These are phyloP conservation scores for Grammothele lineata DNA, from an alignment of 768 basidiomycete species.

Conservation along the genomic window DNA sequence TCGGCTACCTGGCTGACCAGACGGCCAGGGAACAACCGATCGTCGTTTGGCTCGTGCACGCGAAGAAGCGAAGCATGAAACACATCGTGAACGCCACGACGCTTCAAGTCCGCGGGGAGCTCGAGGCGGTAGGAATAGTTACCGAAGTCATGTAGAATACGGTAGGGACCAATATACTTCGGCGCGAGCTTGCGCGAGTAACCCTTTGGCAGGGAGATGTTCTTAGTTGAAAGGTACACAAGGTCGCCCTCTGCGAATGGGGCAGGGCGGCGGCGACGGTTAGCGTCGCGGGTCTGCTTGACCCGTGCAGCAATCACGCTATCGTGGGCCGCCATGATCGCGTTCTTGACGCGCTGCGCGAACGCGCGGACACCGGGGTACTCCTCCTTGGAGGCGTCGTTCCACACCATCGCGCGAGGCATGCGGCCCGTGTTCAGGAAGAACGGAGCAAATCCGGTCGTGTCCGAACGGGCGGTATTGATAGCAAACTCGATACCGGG, in stretches of 20 bases:
- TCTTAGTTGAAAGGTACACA: no score
- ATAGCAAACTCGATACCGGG: slow-evolving; percentile 36
- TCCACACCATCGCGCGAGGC: slow-evolving; percentile 25
- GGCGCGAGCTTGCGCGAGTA: slow-evolving; percentile 31
- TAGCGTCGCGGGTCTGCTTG: slow-evolving; percentile 26
- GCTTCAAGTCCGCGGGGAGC: slow-evolving; percentile 24
- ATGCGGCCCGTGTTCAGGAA: slow-evolving; percentile 8
- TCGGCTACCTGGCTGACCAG: slow-evolving; percentile 17
- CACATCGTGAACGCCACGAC: slow-evolving; percentile 25
- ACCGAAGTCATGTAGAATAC: slow-evolving; percentile 16
- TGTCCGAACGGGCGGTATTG: slow-evolving; percentile 26
- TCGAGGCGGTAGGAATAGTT: slow-evolving; percentile 26
- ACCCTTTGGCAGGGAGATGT: no score
- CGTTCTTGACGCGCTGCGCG: no score
- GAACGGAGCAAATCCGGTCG: slow-evolving; percentile 25
- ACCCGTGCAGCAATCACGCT: slow-evolving; percentile 21
- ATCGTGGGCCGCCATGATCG: no score
- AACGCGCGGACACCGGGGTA: slow-evolving; percentile 20
- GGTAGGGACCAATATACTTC: slow-evolving; percentile 36
- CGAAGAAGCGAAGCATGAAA: slow-evolving; percentile 34
- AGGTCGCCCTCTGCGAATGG: slow-evolving; percentile 22
- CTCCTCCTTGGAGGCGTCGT: neutral
- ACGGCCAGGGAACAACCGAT: slow-evolving; percentile 33
- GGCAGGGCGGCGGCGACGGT: slow-evolving; percentile 18
- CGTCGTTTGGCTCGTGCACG: slow-evolving; percentile 26